Conservation (phyloP, 2,329 filamentous ascomycete species). For the Colletotrichum costaricense region DNA sequence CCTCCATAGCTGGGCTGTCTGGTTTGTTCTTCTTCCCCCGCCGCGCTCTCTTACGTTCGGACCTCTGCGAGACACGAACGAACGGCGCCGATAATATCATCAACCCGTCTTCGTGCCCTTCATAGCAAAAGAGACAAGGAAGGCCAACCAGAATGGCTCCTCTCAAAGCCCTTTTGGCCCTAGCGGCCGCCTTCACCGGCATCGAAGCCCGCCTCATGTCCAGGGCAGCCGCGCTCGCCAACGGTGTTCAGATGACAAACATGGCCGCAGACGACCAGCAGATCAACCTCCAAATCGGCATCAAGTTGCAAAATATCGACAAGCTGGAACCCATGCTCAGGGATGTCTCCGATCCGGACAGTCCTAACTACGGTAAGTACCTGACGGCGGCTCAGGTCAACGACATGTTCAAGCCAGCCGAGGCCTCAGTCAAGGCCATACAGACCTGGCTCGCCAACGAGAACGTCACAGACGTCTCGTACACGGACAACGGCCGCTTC, state of each 20-base stretch:
- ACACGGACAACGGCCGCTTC: slow-evolving; percentile 37
- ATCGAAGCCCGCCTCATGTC: slow-evolving; percentile 37
- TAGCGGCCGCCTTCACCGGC: slow-evolving; percentile 15
- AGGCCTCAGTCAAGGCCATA: slow-evolving; percentile 37
- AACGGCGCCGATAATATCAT: not conserved
- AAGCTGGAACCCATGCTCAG: slow-evolving; percentile 40
- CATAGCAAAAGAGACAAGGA: not conserved
- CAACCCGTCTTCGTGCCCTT: not conserved
- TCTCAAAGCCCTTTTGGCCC: slow-evolving; percentile 29
- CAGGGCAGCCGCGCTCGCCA: slow-evolving; percentile 29
- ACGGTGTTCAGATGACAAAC: slow-evolving; percentile 33
- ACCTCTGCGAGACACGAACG: slow-evolving; percentile 11
- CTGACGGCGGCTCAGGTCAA: slow-evolving; percentile 39
- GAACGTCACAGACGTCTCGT: slow-evolving; percentile 34
- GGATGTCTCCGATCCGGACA: slow-evolving; percentile 40
- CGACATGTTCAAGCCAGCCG: slow-evolving; percentile 39
- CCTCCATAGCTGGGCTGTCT: not conserved
- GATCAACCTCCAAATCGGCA: slow-evolving; percentile 37
- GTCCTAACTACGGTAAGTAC: slow-evolving; percentile 42
- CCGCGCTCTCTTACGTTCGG: not conserved
- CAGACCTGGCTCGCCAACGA: slow-evolving; percentile 38
- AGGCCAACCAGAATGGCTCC: slow-evolving; percentile 22
- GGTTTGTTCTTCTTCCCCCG: not conserved
- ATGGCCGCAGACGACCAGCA: slow-evolving; percentile 31
- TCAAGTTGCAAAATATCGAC: slow-evolving; percentile 41